Conservation (phyloP, 1,284 basidiomycete genomes). For the Leccinum subrobustum region DNA sequence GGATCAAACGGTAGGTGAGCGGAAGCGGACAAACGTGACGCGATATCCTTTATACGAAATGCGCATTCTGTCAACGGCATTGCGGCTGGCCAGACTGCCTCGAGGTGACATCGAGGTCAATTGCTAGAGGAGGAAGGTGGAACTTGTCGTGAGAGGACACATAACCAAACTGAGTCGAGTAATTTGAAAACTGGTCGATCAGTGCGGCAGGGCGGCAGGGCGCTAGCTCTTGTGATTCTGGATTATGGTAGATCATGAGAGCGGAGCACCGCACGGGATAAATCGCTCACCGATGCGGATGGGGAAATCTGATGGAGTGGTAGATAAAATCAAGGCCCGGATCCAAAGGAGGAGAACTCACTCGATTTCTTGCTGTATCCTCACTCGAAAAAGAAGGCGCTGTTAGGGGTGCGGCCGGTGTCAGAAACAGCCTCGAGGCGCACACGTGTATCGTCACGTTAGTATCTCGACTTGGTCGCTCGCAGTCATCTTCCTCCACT, state of each 20-base stretch:
- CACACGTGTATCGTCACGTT: slow-evolving; percentile 18
- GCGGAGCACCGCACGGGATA: slow-evolving; percentile 25
- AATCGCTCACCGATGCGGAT: background rate
- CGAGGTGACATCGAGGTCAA: slow-evolving; percentile 31
- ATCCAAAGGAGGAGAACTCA: background rate
- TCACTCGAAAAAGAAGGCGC: slow-evolving; percentile 2
- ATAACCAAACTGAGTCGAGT: slow-evolving; percentile 11
- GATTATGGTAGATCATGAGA: background rate
- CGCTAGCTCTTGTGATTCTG: background rate
- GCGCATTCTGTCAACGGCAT: slow-evolving; percentile 9
- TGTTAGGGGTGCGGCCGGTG: slow-evolving; percentile 11
- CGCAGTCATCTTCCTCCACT: background rate
- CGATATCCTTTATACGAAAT: slow-evolving; percentile 25
- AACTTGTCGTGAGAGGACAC: slow-evolving; percentile 12
- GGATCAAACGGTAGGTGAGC: slow-evolving; percentile 8
- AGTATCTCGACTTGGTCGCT: slow-evolving; percentile 1
- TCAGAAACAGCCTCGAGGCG: slow-evolving; percentile 21
- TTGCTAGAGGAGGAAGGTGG: slow-evolving; percentile 18
- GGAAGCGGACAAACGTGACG: background rate
- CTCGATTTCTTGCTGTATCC: background rate
- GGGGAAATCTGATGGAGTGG: background rate
- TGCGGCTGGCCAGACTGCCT: slow-evolving; percentile 26
- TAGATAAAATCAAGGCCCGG: background rate
- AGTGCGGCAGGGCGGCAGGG: slow-evolving; percentile 7
- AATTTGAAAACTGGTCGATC: slow-evolving; percentile 28